Percentiles rank a stretch among this genome's conserved stretches.
Conservation (phyloP, 768 basidiomycete genomes). For the Mycena albidolilacea region DNA sequence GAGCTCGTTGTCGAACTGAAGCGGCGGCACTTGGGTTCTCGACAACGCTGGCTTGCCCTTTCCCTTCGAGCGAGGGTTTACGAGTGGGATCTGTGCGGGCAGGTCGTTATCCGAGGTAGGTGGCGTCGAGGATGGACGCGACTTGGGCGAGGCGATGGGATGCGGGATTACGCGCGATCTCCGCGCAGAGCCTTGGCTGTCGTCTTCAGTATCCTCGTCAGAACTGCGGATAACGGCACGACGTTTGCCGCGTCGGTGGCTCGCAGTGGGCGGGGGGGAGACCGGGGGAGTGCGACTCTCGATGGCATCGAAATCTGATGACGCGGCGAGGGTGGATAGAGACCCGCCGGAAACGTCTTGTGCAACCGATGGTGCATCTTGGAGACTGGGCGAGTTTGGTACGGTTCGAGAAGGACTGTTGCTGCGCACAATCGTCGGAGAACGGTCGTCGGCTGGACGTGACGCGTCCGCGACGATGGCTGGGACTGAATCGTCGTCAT, state of each 20-base stretch:
- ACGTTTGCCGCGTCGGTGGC: constrained; percentile 22
- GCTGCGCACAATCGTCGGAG: background rate
- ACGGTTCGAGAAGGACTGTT: background rate
- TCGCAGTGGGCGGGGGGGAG: constrained; percentile 23
- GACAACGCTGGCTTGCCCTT: constrained; percentile 31
- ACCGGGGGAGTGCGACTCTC: constrained; percentile 18
- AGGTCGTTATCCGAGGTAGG: constrained; percentile 37
- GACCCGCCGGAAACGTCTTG: constrained; percentile 22
- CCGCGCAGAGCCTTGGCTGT: constrained; percentile 17
- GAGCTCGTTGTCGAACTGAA: constrained; percentile 26
- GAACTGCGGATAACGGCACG: constrained; percentile 15
- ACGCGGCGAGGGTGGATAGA: constrained; percentile 27
- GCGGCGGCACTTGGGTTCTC: constrained; percentile 29
- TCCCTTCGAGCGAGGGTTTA: constrained; percentile 14
- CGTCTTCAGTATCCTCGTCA: constrained; percentile 35
- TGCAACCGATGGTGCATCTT: background rate
- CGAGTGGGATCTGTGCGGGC: constrained; percentile 15
- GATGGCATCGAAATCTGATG: background rate
- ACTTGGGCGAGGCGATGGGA: constrained; percentile 36
- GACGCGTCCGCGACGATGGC: constrained; percentile 30
- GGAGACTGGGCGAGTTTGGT: constrained; percentile 23
- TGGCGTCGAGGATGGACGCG: constrained; percentile 32
- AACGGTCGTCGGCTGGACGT: background rate
- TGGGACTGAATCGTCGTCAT: constrained; percentile 6
- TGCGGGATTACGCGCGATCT: constrained; percentile 5